Evolutionary conservation across 495 filamentous ascomycete species (phyloP).

Genomic region (Rusavskia elegans): DNA sequence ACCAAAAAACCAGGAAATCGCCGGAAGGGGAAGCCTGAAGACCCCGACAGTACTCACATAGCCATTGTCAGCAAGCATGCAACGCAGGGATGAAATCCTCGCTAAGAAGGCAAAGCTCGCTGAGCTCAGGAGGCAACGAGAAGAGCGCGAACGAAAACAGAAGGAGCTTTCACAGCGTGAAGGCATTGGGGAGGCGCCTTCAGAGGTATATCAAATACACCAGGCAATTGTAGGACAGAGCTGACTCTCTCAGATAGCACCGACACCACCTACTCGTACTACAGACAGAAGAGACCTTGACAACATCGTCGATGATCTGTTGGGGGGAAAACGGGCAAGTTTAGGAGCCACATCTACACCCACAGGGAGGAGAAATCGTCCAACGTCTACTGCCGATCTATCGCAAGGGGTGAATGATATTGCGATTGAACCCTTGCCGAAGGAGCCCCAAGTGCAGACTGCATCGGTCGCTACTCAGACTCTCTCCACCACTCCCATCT

Average conservation of each 20-base stretch:
- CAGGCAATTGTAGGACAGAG: neutral
- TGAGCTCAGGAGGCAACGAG: conserved; percentile 80
- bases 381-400: conserved; percentile 53
- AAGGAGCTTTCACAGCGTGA: conserved; percentile 51
- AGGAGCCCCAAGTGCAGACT: conserved; percentile 1
- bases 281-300: conserved; percentile 71
- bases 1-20: no score
- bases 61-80: conserved; percentile 14
- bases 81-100: conserved; percentile 82
- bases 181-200: conserved; percentile 43
- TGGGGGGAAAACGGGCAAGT: conserved; percentile 59
- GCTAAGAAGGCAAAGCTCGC: conserved; percentile 90
- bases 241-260: conserved; percentile 35
- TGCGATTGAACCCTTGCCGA: neutral
- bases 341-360: conserved; percentile 33
- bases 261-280: conserved; percentile 50
- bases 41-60: no score
- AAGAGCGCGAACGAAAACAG: conserved; percentile 45
- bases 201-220: conserved; percentile 24
- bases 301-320: conserved; percentile 57
- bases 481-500: conserved; percentile 48
- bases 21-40: no score
- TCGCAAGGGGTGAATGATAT: neutral
- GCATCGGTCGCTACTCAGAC: conserved; percentile 46
- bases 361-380: conserved; percentile 47